phyloP scores from a whole-genome alignment of 2,329 filamentous ascomycete species.

The Beauveria medogensis region DNA sequence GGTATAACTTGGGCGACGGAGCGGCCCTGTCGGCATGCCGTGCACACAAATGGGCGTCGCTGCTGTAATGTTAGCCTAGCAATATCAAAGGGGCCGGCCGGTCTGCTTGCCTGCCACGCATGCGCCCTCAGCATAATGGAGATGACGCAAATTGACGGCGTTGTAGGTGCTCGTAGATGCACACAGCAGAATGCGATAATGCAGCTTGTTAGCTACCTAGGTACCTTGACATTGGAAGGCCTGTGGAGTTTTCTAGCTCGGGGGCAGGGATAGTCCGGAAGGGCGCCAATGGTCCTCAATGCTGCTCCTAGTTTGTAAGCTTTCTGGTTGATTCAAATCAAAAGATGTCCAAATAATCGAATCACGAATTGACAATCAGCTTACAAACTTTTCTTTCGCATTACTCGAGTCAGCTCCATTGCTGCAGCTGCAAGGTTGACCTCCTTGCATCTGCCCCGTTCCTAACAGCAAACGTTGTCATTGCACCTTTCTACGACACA shows the following conservation, averaged over 20 bases:
- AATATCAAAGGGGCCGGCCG: background rate
- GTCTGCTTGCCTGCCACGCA: conserved; percentile 28
- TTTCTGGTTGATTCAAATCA: background rate
- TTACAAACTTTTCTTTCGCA: too few species aligned
- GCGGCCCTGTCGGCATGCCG: conserved; percentile 12
- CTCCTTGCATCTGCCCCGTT: conserved; percentile 1
- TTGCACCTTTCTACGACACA: background rate
- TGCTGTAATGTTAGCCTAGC: conserved; percentile 8
- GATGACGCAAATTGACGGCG: conserved; percentile 14
- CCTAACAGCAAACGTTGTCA: background rate
- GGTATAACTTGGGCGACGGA: background rate
- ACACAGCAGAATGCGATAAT: conserved; percentile 1
- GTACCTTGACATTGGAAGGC: background rate
- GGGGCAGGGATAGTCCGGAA: conserved; percentile 10
- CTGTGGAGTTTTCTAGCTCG: conserved; percentile 9
- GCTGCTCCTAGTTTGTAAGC: background rate
- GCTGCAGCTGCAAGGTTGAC: background rate
- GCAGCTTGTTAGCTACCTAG: background rate
- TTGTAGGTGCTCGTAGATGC: background rate
- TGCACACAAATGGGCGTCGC: conserved; percentile 31
- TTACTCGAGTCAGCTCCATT: too few species aligned
- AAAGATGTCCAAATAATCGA: too few species aligned
- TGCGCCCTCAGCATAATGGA: conserved; percentile 35
- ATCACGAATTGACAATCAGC: too few species aligned
- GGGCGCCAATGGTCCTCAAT: too few species aligned